Evolutionary conservation across 768 basidiomycete species (phyloP).

Genomic region (Cubamyces lactineus): DNA sequence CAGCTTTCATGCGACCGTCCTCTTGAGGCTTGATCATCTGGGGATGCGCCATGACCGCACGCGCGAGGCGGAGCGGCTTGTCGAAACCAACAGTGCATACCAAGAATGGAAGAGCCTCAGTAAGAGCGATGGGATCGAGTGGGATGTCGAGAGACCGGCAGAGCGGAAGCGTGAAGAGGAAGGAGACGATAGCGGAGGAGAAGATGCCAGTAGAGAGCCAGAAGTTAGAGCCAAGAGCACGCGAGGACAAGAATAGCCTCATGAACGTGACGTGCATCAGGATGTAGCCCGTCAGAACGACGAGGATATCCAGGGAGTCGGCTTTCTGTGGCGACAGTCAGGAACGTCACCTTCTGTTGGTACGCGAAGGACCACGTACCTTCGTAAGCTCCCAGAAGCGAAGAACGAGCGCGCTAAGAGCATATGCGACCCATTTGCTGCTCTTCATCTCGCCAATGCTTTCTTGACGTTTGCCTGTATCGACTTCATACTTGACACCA

Average conservation of each 20-base stretch:
- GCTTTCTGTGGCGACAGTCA: conserved; percentile 63
- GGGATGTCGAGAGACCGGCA: conserved; percentile 79
- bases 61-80: conserved; percentile 91
- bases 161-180: conserved; percentile 81
- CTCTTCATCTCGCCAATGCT: conserved; percentile 76
- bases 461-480: conserved; percentile 47
- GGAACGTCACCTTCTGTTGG: neutral
- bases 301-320: conserved; percentile 92
- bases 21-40: conserved; percentile 43
- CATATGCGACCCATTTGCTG: conserved; percentile 89
- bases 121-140: conserved; percentile 90
- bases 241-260: conserved; percentile 85
- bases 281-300: conserved; percentile 91
- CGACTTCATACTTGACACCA: conserved; percentile 54
- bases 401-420: conserved; percentile 69
- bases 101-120: conserved; percentile 95
- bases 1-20: conserved; percentile 64
- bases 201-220: conserved; percentile 79
- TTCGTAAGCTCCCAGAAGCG: conserved; percentile 89
- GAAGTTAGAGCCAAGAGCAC: conserved; percentile 78
- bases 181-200: conserved; percentile 78
- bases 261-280: conserved; percentile 97
- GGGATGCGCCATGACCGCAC: conserved; percentile 86
- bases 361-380: conserved; percentile 39
- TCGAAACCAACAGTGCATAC: conserved; percentile 99